Conservation (phyloP, 2,329 filamentous ascomycete species). For the Xylariaceae sp. region DNA sequence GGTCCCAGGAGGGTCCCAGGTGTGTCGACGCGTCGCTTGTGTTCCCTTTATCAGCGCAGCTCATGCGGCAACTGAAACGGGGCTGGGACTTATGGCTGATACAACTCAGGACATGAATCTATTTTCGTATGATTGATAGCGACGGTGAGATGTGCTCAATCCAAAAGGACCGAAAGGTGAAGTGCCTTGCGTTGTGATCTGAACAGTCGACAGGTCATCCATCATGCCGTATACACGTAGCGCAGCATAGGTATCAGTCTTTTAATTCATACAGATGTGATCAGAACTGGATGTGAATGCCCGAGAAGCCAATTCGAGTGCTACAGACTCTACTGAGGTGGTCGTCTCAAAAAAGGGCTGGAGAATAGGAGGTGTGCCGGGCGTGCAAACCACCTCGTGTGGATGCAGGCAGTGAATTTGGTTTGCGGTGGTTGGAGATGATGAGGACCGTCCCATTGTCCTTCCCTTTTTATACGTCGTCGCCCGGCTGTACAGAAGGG, state of each 20-base stretch:
- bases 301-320: neutral
- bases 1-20: neutral
- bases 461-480: no score
- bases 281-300: neutral
- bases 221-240: neutral
- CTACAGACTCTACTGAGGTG: neutral
- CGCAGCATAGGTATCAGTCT: neutral
- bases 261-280: neutral
- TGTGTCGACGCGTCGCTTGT: conserved; percentile 15
- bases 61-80: conserved; percentile 16
- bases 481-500: neutral
- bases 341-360: neutral
- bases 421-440: no score
- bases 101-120: neutral
- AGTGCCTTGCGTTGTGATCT: neutral
- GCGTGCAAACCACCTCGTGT: no score
- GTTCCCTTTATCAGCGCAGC: conserved; percentile 17
- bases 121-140: neutral
- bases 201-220: neutral
- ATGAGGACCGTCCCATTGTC: no score
- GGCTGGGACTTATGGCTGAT: neutral
- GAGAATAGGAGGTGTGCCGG: neutral
- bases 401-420: no score
- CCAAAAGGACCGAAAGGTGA: neutral
- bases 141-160: neutral